Conservation (phyloP, 2,329 filamentous ascomycete genomes). For the Hymenoscyphus repandus region DNA sequence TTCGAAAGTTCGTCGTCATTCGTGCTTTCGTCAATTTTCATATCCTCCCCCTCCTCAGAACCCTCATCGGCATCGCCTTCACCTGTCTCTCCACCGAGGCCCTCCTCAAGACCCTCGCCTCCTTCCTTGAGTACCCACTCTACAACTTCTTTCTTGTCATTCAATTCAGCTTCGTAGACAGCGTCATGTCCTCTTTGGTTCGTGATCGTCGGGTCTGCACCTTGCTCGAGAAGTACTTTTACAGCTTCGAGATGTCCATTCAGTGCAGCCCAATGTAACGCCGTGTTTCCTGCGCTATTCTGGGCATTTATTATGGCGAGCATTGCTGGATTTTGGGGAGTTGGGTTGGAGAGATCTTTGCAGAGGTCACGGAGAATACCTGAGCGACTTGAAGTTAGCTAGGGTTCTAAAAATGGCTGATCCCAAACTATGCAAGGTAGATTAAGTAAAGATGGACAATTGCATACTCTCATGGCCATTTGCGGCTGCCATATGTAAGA, state of each 20-base stretch:
- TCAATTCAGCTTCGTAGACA: slow-evolving; percentile 67
- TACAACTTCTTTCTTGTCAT: slow-evolving; percentile 61
- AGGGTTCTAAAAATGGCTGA: neutral
- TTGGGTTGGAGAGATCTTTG: slow-evolving; percentile 33
- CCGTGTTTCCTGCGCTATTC: slow-evolving; percentile 84
- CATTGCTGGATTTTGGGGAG: slow-evolving; percentile 27
- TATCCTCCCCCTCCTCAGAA: slow-evolving; percentile 13
- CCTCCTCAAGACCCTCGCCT: slow-evolving; percentile 34
- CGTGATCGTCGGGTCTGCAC: slow-evolving; percentile 70
- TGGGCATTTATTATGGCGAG: slow-evolving; percentile 57
- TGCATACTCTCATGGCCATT: slow-evolving; percentile 76
- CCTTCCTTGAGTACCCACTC: slow-evolving; percentile 43
- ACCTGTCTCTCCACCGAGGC: slow-evolving; percentile 24
- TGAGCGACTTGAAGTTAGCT: neutral
- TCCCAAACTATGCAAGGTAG: neutral
- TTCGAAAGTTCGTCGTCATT: slow-evolving; percentile 5
- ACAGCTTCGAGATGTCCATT: slow-evolving; percentile 82
- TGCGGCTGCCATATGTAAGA: slow-evolving; percentile 85
- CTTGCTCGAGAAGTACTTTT: slow-evolving; percentile 68
- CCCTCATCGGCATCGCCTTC: slow-evolving; percentile 16
- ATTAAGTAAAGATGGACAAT: neutral
- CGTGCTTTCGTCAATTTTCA: neutral
- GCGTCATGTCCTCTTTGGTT: slow-evolving; percentile 83
- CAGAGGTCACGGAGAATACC: slow-evolving; percentile 44
- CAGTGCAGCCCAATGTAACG: slow-evolving; percentile 88